Conservation (phyloP, 148 eudicot species). For the Heliamphora exappendiculata region DNA sequence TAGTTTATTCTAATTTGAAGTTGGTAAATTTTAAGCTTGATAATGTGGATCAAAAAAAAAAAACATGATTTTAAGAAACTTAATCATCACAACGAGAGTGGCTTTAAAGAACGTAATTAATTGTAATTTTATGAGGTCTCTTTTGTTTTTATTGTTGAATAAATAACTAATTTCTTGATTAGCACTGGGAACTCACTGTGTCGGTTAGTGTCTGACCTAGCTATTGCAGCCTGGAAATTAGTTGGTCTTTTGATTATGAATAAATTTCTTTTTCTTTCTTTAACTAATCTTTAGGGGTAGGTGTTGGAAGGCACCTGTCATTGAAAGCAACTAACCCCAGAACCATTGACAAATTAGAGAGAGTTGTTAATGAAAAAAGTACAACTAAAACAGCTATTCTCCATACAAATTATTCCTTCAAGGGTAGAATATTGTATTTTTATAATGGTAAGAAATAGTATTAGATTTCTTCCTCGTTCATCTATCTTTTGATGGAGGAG, state of each 20-base stretch:
- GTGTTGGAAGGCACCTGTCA: constrained; percentile 10
- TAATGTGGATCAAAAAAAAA: no score
- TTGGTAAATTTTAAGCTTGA: not conserved
- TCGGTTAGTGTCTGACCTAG: not conserved
- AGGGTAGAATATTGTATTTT: not conserved
- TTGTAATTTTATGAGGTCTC: not conserved
- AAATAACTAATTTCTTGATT: not conserved
- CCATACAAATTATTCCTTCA: not conserved
- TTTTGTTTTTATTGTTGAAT: not conserved
- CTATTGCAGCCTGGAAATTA: not conserved
- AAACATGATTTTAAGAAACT: not conserved
- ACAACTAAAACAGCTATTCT: not conserved
- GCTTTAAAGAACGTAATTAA: no score
- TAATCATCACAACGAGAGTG: no score
- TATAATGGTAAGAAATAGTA: not conserved
- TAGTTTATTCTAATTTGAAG: not conserved
- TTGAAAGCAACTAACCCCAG: not conserved
- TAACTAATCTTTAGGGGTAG: not conserved
- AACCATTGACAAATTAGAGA: not conserved
- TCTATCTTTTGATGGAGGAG: not conserved
- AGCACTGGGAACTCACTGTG: not conserved
- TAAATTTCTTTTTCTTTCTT: not conserved
- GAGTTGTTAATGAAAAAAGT: not conserved
- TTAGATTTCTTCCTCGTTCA: not conserved
- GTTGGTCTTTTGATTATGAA: not conserved